These are phyloP conservation scores for Conoideocrella luteorostrata DNA, from an alignment of 2,329 filamentous ascomycete genomes.

Conservation along the genomic window DNA sequence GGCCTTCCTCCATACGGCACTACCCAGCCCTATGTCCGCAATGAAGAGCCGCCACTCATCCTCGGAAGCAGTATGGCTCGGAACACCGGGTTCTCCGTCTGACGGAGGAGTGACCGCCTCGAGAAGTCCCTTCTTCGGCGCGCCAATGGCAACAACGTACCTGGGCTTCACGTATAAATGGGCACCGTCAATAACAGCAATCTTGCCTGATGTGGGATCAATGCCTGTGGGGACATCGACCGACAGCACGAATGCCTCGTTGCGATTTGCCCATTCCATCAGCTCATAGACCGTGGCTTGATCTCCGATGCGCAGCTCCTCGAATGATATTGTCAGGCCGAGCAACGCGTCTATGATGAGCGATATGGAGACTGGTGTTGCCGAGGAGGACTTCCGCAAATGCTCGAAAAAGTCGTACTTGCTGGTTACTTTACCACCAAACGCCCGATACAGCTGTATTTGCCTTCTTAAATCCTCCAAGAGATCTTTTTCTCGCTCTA, in stretches of 20 bases:
- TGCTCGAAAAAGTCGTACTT: slow-evolving; percentile 58
- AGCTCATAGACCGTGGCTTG: slow-evolving; percentile 81
- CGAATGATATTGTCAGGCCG: slow-evolving; percentile 80
- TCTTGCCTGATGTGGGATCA: slow-evolving; percentile 67
- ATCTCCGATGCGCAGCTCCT: slow-evolving; percentile 76
- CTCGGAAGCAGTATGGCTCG: slow-evolving; percentile 31
- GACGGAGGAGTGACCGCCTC: slow-evolving; percentile 59
- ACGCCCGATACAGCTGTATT: slow-evolving; percentile 73
- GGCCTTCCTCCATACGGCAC: slow-evolving; percentile 78
- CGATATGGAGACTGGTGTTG: slow-evolving; percentile 53
- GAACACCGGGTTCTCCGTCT: slow-evolving; percentile 29
- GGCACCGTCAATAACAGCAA: slow-evolving; percentile 63
- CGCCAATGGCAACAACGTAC: slow-evolving; percentile 78
- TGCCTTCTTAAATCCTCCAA: slow-evolving; percentile 77
- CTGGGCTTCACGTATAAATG: slow-evolving; percentile 75
- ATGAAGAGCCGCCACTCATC: slow-evolving; percentile 74
- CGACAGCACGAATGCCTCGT: slow-evolving; percentile 73
- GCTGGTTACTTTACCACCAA: slow-evolving; percentile 66
- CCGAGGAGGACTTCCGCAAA: slow-evolving; percentile 38
- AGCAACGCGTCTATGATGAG: slow-evolving; percentile 86
- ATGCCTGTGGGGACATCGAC: slow-evolving; percentile 90
- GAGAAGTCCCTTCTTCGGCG: slow-evolving; percentile 77
- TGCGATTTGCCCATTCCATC: slow-evolving; percentile 90
- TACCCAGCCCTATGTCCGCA: slow-evolving; percentile 78
- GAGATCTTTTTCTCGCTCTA: slow-evolving; percentile 75